Evolutionary conservation across 2,329 filamentous ascomycete genomes (phyloP), one percentile per base, ranked within the genome.

Genomic region (Daldinia sp.): DNA sequence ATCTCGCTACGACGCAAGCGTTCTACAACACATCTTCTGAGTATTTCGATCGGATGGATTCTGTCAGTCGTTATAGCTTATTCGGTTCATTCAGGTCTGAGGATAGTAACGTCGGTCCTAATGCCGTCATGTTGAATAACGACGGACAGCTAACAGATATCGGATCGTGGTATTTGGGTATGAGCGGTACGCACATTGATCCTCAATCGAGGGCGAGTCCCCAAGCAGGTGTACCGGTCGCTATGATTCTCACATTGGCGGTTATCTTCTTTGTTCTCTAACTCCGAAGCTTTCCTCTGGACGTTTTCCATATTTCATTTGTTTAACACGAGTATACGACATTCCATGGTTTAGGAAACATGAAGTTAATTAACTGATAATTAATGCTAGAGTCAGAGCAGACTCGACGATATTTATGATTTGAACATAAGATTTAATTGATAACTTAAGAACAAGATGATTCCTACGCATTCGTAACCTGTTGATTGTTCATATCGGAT

Each of bases 81-180:
- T 96, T 94, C 74, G 92, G 92, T 51, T 86, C 90, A 7, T 95
- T 95, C 77, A 86, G 92, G 59, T 88, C 87, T 3, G 81, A 85
- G 56, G 87, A 87, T 15, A 92, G 90, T 69, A 95, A 94, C 72
- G 89, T 94, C 6, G 93, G 93, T 0, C 84, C 89, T 3, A 93
- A 94, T 68, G 89, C 86, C 1, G 87, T 89, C 0, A 91, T 96
- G 83, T 83, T 95, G 53, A 90, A 88, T 74, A 82, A 87, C 46
- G 83, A 87, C 15, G 93, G 93, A 46, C 75, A 88, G 67, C 81
- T 96, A 69, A 94, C 92, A 1, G 88, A 93, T 72, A 91, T 95
- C 71, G 93, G 93, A 0, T 85, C 87, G 2, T 92, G 90, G 90
- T 96, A 95, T 78, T 79, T 96, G n/a, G 89, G 93, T 1, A 79